These are phyloP conservation scores for Fusarium beomiforme DNA, from an alignment of 2,329 filamentous ascomycete species.

Conservation along the genomic window DNA sequence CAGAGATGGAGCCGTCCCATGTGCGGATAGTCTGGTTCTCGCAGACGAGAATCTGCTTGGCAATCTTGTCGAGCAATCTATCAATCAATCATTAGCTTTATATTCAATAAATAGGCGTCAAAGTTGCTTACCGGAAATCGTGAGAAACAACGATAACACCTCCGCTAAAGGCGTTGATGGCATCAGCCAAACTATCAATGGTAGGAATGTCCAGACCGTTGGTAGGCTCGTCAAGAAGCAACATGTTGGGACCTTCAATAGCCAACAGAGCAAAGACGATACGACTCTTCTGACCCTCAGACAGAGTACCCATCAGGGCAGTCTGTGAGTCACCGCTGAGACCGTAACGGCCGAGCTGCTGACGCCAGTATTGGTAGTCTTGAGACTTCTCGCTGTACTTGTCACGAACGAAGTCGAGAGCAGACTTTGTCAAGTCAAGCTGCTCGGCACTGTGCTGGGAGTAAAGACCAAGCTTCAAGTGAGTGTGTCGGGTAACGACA, in stretches of 20 bases:
- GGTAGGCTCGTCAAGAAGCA: conserved; percentile 96
- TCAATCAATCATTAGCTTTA: conserved; percentile 29
- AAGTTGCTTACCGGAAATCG: conserved; percentile 86
- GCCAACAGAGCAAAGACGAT: conserved; percentile 97
- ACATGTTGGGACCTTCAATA: conserved; percentile 97
- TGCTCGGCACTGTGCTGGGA: conserved; percentile 98
- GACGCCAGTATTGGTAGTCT: conserved; percentile 99
- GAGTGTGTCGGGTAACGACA: conserved; percentile 88
- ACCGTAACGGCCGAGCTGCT: conserved; percentile 95
- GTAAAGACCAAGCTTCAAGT: conserved; percentile 98
- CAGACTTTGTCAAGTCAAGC: conserved; percentile 96
- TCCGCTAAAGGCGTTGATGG: conserved; percentile 94
- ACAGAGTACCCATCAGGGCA: conserved; percentile 95
- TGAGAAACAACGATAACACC: conserved; percentile 98
- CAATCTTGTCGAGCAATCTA: conserved; percentile 98
- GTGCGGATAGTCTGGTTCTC: conserved; percentile 93
- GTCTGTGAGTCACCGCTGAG: conserved; percentile 94
- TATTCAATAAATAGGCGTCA: neutral
- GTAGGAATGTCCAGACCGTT: conserved; percentile 99
- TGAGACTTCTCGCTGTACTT: conserved; percentile 90
- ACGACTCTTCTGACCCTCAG: conserved; percentile 96
- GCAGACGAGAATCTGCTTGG: conserved; percentile 99
- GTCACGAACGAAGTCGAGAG: conserved; percentile 96
- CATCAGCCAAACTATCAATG: conserved; percentile 96
- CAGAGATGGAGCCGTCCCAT: conserved; percentile 90